A percentile compares a stretch with the other conserved stretches of the same genome.
Evolutionary conservation across 331 rosid species (phyloP).

Genomic region (Phaseolus coccineus): DNA sequence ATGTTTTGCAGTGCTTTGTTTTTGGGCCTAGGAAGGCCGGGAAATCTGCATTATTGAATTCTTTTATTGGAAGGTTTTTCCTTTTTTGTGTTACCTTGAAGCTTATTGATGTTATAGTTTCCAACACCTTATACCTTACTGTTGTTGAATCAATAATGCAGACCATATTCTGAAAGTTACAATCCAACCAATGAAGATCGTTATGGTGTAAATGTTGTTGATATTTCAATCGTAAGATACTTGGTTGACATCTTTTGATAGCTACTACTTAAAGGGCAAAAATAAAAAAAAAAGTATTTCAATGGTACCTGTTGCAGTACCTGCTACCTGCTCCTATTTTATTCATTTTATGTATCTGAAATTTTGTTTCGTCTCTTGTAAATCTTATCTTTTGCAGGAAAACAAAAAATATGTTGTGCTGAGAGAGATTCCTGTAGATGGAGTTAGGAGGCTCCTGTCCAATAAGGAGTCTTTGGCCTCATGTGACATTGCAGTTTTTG

Average conservation of each 20-base stretch:
- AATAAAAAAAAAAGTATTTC: not conserved
- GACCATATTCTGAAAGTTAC: conserved; percentile 77
- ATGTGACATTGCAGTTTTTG: conserved; percentile 90
- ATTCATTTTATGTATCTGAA: conserved; percentile 30
- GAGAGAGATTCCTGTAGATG: conserved; percentile 92
- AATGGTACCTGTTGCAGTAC: not conserved
- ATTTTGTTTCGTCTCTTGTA: conserved; percentile 6
- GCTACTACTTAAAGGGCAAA: conserved; percentile 2
- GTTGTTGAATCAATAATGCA: conserved; percentile 57
- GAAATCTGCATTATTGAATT: conserved; percentile 83
- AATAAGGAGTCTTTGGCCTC: conserved; percentile 92
- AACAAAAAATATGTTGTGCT: conserved; percentile 73
- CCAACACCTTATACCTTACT: conserved; percentile 15
- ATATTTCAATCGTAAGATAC: conserved; percentile 68
- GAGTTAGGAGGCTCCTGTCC: conserved; percentile 66
- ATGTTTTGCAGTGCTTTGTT: conserved; percentile 88
- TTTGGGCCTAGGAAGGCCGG: conserved; percentile 96
- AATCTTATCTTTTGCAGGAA: conserved; percentile 57
- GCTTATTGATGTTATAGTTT: conserved; percentile 7
- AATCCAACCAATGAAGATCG: conserved; percentile 78
- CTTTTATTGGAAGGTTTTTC: conserved; percentile 83
- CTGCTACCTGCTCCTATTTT: not conserved
- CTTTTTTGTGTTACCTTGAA: conserved; percentile 11
- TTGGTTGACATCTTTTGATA: conserved; percentile 23
- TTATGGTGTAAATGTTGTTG: conserved; percentile 85